Conservation (phyloP, 164 flowering plant genomes). For the Kingdonia uniflora region DNA sequence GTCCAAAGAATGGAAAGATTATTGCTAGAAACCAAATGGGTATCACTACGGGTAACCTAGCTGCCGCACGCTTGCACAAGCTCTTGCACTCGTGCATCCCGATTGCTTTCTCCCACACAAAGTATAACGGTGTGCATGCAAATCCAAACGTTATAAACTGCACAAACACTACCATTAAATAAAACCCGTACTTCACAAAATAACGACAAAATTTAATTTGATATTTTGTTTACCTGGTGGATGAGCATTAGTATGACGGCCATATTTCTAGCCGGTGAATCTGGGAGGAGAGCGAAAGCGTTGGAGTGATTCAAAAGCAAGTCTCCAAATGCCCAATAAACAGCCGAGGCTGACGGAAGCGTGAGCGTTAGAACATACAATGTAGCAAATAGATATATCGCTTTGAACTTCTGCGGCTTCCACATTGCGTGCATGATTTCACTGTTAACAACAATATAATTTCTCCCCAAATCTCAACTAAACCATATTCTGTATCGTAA, state of each 20-base stretch:
- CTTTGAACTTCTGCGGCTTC: constrained; percentile 95
- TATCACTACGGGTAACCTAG: constrained; percentile 88
- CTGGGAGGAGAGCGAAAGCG: constrained; percentile 88
- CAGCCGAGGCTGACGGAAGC: constrained; percentile 76
- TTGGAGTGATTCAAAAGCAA: constrained; percentile 86
- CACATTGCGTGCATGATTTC: constrained; percentile 99
- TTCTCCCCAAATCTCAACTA: too few species aligned
- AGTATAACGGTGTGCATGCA: constrained; percentile 93
- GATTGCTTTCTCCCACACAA: constrained; percentile 97
- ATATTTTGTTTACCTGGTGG: constrained; percentile 77
- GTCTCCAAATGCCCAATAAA: constrained; percentile 97
- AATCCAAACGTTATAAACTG: constrained; percentile 98
- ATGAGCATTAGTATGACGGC: constrained; percentile 93
- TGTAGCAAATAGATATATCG: constrained; percentile 76
- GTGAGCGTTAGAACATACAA: constrained; percentile 84
- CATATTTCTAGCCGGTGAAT: constrained; percentile 54
- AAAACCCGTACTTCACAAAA: not conserved
- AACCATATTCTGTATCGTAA: too few species aligned
- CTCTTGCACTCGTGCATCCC: constrained; percentile 95
- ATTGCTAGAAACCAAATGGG: constrained; percentile 97
- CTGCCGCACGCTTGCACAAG: constrained; percentile 80
- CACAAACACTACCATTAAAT: constrained; percentile 3
- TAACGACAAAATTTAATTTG: too few species aligned
- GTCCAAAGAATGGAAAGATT: constrained; percentile 93
- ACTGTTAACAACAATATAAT: constrained; percentile 30